A percentile compares a stretch with the other conserved stretches of the same genome.
phyloP scores from a whole-genome alignment of 306 rosid genomes.

The Amphicarpaea edgeworthii region DNA sequence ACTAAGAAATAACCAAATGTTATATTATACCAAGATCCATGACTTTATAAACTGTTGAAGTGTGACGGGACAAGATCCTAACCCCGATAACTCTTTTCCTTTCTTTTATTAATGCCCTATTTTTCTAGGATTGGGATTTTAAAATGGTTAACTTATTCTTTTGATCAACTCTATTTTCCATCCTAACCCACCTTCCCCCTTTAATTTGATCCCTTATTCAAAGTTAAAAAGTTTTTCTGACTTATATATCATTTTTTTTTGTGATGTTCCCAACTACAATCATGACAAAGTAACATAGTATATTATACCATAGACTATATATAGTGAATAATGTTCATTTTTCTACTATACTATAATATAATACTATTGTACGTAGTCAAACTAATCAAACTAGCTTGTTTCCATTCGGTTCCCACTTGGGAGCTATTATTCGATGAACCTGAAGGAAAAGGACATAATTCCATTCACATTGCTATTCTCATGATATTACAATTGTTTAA shows the following conservation, averaged over 20 bases:
- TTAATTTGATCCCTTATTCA: not conserved
- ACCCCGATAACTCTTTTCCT: not conserved
- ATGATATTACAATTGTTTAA: not conserved
- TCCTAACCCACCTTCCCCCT: conserved; percentile 22
- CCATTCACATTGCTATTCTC: not conserved
- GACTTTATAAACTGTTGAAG: conserved; percentile 15
- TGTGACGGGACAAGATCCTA: not conserved
- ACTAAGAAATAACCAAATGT: not conserved
- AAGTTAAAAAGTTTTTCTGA: conserved; percentile 23
- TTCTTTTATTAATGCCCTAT: not conserved
- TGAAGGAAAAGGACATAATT: conserved; percentile 17
- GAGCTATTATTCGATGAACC: conserved; percentile 25
- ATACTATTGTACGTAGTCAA: not conserved
- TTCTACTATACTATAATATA: not conserved
- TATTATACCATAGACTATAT: not conserved
- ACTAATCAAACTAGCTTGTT: not conserved
- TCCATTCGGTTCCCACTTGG: conserved; percentile 8
- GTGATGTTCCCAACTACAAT: conserved; percentile 12
- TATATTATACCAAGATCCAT: not conserved
- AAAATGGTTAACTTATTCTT: conserved; percentile 20
- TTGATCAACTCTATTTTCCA: conserved; percentile 3
- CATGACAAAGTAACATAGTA: not conserved
- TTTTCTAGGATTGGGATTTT: conserved; percentile 10
- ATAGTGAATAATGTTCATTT: not conserved
- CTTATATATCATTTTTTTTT: not conserved